Percentiles rank a stretch among this genome's conserved stretches.
phyloP scores from a whole-genome alignment of 257 asterid genomes.

The Catharanthus roseus region DNA sequence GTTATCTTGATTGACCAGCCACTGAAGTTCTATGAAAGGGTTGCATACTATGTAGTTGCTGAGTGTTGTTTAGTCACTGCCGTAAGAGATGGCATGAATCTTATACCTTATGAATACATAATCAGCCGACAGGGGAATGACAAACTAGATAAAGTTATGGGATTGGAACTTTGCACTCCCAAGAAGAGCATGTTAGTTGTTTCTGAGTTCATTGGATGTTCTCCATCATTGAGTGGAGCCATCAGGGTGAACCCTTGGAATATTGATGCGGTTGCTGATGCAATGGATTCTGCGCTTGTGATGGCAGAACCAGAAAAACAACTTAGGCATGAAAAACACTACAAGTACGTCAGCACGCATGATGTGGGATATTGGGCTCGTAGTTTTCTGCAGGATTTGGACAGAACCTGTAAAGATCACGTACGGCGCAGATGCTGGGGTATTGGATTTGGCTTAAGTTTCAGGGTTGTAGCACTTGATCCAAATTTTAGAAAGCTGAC shows the following conservation, averaged over 20 bases:
- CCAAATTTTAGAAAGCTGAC: slow-evolving; percentile 73
- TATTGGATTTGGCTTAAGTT: slow-evolving; percentile 79
- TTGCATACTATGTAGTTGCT: slow-evolving; percentile 74
- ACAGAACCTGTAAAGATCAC: slow-evolving; percentile 79
- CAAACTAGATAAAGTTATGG: slow-evolving; percentile 48
- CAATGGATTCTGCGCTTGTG: slow-evolving; percentile 72
- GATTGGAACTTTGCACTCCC: slow-evolving; percentile 33
- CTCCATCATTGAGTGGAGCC: slow-evolving; percentile 86
- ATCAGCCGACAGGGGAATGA: slow-evolving; percentile 76
- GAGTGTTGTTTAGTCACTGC: slow-evolving; percentile 91
- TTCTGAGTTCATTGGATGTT: slow-evolving; percentile 85
- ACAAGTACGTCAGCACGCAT: slow-evolving; percentile 80
- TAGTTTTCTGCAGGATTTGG: slow-evolving; percentile 79
- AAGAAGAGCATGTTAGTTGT: slow-evolving; percentile 82
- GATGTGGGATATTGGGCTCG: slow-evolving; percentile 91
- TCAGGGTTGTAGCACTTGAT: slow-evolving; percentile 81
- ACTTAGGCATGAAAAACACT: slow-evolving; percentile 80
- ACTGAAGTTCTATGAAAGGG: slow-evolving; percentile 61
- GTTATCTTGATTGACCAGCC: slow-evolving; percentile 67
- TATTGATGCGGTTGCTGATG: slow-evolving; percentile 70
- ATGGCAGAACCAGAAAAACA: slow-evolving; percentile 83
- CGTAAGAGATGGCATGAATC: slow-evolving; percentile 93
- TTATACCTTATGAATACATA: slow-evolving; percentile 75
- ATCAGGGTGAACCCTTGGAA: slow-evolving; percentile 90
- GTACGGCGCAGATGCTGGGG: slow-evolving; percentile 82